These are phyloP conservation scores for Prunus mongolica DNA, from an alignment of 306 rosid genomes.

Conservation along the genomic window DNA sequence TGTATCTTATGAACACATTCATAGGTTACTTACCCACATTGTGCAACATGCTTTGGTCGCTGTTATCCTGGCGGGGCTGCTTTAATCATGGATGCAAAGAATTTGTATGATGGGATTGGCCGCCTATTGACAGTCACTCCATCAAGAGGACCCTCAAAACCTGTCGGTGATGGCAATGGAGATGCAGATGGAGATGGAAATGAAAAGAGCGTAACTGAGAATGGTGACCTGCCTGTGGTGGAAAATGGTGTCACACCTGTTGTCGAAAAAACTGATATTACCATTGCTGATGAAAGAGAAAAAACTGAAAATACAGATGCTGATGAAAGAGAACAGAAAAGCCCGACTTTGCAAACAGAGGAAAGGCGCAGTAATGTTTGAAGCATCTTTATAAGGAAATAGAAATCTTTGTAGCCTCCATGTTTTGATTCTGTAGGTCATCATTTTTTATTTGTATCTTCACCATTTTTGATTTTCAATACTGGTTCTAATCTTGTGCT, in stretches of 20 bases:
- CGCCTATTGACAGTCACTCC: constrained; percentile 64
- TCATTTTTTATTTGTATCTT: background rate
- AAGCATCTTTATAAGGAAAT: constrained; percentile 23
- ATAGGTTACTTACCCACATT: constrained; percentile 82
- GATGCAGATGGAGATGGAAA: constrained; percentile 31
- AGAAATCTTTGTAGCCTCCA: background rate
- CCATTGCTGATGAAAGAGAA: constrained; percentile 4
- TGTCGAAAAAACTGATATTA: constrained; percentile 36
- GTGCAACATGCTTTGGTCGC: constrained; percentile 91
- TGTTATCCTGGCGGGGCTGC: constrained; percentile 84
- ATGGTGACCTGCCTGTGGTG: constrained; percentile 46
- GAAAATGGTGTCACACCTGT: constrained; percentile 58
- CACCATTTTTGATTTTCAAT: background rate
- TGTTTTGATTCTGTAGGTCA: constrained; percentile 23
- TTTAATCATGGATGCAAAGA: constrained; percentile 68
- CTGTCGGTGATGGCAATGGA: constrained; percentile 46
- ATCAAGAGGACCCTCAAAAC: constrained; percentile 65
- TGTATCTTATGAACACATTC: constrained; percentile 16
- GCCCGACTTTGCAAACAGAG: constrained; percentile 29
- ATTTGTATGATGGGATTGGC: constrained; percentile 60
- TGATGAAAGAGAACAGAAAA: constrained; percentile 34
- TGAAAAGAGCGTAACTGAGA: constrained; percentile 43
- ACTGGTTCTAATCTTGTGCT: background rate
- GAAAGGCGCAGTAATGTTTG: constrained; percentile 33
- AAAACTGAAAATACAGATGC: constrained; percentile 30